These are phyloP conservation scores for Cytospora paraplurivora DNA, from an alignment of 2,329 filamentous ascomycete genomes.

Conservation along the genomic window DNA sequence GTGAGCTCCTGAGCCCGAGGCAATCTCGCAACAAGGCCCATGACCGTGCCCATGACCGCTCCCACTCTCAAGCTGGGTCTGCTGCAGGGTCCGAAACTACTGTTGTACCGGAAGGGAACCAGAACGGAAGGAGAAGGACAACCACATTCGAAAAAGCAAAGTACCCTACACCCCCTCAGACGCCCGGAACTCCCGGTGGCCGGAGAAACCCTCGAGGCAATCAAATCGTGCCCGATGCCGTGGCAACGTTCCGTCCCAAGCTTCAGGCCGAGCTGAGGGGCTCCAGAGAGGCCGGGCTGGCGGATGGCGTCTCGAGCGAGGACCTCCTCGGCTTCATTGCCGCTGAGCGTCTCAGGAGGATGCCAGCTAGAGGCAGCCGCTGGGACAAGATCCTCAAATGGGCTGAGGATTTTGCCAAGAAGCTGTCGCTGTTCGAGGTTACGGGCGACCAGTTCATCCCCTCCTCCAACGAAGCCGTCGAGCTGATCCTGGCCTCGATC, in stretches of 20 bases:
- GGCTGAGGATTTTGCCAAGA: conserved; percentile 30
- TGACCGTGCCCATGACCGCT: conserved; percentile 26
- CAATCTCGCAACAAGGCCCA: conserved; percentile 25
- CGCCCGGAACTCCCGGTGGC: too few relatives aligned
- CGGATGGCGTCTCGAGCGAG: conserved; percentile 29
- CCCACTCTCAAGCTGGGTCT: conserved; percentile 24
- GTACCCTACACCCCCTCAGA: not conserved
- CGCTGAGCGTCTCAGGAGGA: conserved; percentile 28
- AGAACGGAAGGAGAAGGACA: conserved; percentile 16
- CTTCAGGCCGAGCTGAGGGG: conserved; percentile 29
- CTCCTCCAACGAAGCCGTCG: conserved; percentile 29
- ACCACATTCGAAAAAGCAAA: conserved; percentile 27
- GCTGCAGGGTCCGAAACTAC: conserved; percentile 27
- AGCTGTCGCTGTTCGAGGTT: conserved; percentile 28
- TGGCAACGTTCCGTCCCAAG: conserved; percentile 25
- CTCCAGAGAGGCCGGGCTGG: conserved; percentile 22
- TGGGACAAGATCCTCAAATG: conserved; percentile 30
- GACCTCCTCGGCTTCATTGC: conserved; percentile 26
- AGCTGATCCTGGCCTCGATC: conserved; percentile 27
- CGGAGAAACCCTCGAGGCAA: conserved; percentile 26
- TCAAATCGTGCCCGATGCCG: conserved; percentile 28
- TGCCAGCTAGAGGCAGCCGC: conserved; percentile 28
- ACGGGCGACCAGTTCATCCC: conserved; percentile 28
- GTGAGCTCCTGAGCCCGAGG: conserved; percentile 25
- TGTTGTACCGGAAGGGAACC: conserved; percentile 25